These are phyloP conservation scores for Populus tremula DNA, from an alignment of 345 rosid genomes.

Conservation along the genomic window DNA sequence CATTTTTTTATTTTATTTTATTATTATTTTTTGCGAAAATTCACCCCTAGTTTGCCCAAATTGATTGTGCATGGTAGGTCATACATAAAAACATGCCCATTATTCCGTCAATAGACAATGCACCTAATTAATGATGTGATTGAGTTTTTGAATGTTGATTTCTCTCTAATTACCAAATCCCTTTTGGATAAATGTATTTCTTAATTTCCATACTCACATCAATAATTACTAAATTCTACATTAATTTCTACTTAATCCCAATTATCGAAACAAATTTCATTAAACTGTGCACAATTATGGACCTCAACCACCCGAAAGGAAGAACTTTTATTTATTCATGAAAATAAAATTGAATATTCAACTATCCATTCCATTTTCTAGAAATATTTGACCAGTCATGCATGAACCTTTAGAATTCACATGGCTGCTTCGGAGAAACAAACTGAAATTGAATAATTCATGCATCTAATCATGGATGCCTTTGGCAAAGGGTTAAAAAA, in stretches of 20 bases:
- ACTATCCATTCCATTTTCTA: background rate
- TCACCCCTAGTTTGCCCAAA: background rate
- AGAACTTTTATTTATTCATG: background rate
- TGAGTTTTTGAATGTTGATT: background rate
- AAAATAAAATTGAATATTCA: background rate
- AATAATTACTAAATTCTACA: background rate
- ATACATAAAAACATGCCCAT: background rate
- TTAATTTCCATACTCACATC: background rate
- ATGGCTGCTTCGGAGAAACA: background rate
- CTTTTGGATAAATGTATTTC: background rate
- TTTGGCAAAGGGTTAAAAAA: background rate
- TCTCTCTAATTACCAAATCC: background rate
- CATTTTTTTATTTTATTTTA: background rate
- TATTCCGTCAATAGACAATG: background rate
- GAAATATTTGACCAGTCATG: background rate
- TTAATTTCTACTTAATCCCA: background rate
- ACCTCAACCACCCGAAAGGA: background rate
- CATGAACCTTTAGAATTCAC: background rate
- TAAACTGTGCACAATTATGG: too few species aligned
- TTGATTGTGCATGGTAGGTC: background rate
- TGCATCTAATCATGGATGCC: background rate
- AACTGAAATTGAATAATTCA: background rate
- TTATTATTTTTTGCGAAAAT: background rate
- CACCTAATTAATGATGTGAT: background rate
- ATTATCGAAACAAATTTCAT: background rate